A percentile compares a stretch with the other conserved stretches of the same genome.
Evolutionary conservation across 2,329 filamentous ascomycete species (phyloP).

Genomic region (Cladosporium austrohemisphaericum): DNA sequence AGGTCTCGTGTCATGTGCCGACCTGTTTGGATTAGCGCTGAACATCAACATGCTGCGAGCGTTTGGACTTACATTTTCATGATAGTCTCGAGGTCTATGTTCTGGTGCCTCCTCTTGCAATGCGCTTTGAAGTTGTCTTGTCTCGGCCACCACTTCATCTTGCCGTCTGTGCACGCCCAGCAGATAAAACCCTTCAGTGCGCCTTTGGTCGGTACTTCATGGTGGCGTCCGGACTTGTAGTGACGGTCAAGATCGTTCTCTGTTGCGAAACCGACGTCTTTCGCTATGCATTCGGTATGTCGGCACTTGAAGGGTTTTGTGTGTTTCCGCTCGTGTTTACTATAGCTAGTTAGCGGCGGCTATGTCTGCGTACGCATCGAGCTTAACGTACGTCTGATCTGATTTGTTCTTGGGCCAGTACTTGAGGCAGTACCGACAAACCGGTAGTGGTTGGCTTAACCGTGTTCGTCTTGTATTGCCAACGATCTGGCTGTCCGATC

Average conservation of each 20-base stretch:
- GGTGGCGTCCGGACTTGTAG: constrained; percentile 65
- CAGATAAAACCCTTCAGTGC: constrained; percentile 42
- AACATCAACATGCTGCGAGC: neutral
- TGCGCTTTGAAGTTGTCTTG: constrained; percentile 85
- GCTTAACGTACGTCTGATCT: constrained; percentile 16
- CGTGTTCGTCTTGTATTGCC: neutral
- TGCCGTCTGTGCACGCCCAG: constrained; percentile 59
- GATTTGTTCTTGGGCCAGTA: constrained; percentile 17
- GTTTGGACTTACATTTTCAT: constrained; percentile 44
- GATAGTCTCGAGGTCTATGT: constrained; percentile 43
- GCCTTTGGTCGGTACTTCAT: constrained; percentile 42
- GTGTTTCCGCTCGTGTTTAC: constrained; percentile 73
- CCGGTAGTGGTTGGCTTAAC: neutral
- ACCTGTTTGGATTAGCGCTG: constrained; percentile 9
- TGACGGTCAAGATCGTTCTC: constrained; percentile 79
- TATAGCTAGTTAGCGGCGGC: constrained; percentile 35
- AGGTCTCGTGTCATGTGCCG: constrained; percentile 13
- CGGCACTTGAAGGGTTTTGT: constrained; percentile 63
- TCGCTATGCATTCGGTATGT: constrained; percentile 53
- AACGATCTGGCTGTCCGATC: neutral
- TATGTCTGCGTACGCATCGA: too few relatives aligned
- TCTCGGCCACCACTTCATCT: constrained; percentile 71
- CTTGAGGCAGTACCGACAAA: neutral
- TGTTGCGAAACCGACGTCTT: constrained; percentile 67
- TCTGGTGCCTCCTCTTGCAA: constrained; percentile 63